A percentile compares a stretch with the other conserved stretches of the same genome.
phyloP scores from a whole-genome alignment of 257 asterid species.

The Primulina eburnea region DNA sequence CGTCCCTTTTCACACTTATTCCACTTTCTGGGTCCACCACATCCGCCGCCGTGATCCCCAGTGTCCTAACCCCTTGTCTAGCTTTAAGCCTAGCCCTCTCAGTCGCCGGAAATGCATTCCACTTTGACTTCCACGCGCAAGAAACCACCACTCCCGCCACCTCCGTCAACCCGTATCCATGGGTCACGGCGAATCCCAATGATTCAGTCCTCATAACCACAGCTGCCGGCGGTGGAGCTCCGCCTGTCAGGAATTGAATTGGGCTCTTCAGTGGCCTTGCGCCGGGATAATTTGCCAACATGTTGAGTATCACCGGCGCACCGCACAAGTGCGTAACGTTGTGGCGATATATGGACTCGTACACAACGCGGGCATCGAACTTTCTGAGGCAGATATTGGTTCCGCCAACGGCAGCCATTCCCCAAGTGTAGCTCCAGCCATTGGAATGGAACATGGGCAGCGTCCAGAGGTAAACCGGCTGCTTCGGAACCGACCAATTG shows the following conservation, averaged over 20 bases:
- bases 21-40: constrained; percentile 57
- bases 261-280: constrained; percentile 36
- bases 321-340: constrained; percentile 83
- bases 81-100: constrained; percentile 59
- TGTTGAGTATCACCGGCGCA: constrained; percentile 70
- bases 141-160: constrained; percentile 58
- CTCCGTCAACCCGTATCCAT: constrained; percentile 84
- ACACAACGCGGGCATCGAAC: constrained; percentile 47
- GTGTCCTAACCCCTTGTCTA: constrained; percentile 61
- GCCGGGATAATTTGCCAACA: constrained; percentile 45
- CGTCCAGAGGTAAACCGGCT: constrained; percentile 74
- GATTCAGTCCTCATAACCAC: constrained; percentile 57
- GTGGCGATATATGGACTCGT: constrained; percentile 30
- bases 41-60: constrained; percentile 50
- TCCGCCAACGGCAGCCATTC: constrained; percentile 87
- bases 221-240: constrained; percentile 73
- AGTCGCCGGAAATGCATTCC: constrained; percentile 53
- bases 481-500: constrained; percentile 60
- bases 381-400: constrained; percentile 63
- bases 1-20: constrained; percentile 47
- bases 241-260: constrained; percentile 51
- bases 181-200: constrained; percentile 53
- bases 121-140: constrained; percentile 65
- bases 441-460: constrained; percentile 86
- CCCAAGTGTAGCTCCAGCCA: constrained; percentile 96